phyloP scores from a whole-genome alignment of 768 basidiomycete species.

The Rhodotorula taiwanensis region DNA sequence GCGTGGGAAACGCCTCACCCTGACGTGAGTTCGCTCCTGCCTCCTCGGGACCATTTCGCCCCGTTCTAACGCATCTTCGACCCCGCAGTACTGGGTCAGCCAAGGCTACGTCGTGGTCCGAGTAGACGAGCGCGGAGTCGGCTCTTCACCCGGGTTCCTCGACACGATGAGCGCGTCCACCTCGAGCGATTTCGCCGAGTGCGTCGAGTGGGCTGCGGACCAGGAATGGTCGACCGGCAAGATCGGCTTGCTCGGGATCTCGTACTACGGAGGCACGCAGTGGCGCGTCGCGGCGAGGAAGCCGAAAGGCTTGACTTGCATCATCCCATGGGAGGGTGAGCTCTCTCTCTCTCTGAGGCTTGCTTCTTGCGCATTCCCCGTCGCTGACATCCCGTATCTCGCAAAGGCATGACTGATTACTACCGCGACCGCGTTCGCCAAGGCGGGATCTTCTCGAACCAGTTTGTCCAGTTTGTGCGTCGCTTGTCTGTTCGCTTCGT shows the following conservation, averaged over 20 bases:
- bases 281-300: conserved; percentile 39
- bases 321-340: conserved; percentile 38
- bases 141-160: conserved; percentile 36
- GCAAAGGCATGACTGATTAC: conserved; percentile 31
- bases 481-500: background rate
- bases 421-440: conserved; percentile 38
- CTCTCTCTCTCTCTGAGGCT: background rate
- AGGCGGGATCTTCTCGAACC: conserved; percentile 37
- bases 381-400: no score
- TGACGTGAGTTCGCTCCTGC: background rate
- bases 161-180: conserved; percentile 40
- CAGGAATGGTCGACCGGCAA: conserved; percentile 40
- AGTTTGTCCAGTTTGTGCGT: conserved; percentile 22
- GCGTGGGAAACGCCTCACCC: conserved; percentile 41
- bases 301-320: conserved; percentile 38
- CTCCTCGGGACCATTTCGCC: no score
- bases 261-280: conserved; percentile 39
- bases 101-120: conserved; percentile 41
- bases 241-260: conserved; percentile 41
- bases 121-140: conserved; percentile 41
- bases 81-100: conserved; percentile 35
- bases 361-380: background rate
- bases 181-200: conserved; percentile 40
- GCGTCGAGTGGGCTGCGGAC: conserved; percentile 41
- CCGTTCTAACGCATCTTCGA: background rate